phyloP scores from a whole-genome alignment of 2,329 filamentous ascomycete genomes.

The Tympanopsis confertula region DNA sequence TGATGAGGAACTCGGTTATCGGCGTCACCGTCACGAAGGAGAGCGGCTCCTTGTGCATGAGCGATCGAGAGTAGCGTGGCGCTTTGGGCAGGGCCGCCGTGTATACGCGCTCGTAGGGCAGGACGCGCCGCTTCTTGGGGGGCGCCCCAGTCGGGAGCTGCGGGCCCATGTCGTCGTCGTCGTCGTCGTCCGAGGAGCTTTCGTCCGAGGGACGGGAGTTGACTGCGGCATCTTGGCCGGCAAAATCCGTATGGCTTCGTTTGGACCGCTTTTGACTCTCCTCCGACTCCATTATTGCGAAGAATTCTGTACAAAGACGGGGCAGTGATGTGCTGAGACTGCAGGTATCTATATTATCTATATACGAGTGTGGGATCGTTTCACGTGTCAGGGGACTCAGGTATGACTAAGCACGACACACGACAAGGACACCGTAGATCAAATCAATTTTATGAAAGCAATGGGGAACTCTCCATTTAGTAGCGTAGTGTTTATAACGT shows the following conservation, averaged over 20 bases:
- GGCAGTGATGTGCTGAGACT: background rate
- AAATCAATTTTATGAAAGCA: too few relatives aligned
- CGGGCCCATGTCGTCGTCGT: conserved; percentile 89
- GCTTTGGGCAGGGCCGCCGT: conserved; percentile 76
- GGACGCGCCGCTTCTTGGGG: conserved; percentile 75
- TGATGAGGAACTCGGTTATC: conserved; percentile 87
- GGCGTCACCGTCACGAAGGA: conserved; percentile 81
- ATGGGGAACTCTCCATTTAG: too few relatives aligned
- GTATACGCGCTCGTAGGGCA: conserved; percentile 92
- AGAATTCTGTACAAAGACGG: background rate
- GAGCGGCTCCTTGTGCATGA: conserved; percentile 97
- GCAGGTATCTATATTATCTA: background rate
- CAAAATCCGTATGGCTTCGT: conserved; percentile 43
- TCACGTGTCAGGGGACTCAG: too few relatives aligned
- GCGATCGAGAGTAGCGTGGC: conserved; percentile 76
- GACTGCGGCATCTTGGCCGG: conserved; percentile 26
- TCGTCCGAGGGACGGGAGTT: conserved; percentile 21
- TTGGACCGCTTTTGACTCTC: conserved; percentile 29
- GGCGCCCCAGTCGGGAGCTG: conserved; percentile 70
- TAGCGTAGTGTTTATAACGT: too few relatives aligned
- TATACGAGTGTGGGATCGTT: too few relatives aligned
- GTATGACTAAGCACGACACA: too few relatives aligned
- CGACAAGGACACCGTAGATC: too few relatives aligned
- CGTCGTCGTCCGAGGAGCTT: conserved; percentile 67
- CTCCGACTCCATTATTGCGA: conserved; percentile 17